Conservation (phyloP, 441 rosid species). For the Populus hybrid region DNA sequence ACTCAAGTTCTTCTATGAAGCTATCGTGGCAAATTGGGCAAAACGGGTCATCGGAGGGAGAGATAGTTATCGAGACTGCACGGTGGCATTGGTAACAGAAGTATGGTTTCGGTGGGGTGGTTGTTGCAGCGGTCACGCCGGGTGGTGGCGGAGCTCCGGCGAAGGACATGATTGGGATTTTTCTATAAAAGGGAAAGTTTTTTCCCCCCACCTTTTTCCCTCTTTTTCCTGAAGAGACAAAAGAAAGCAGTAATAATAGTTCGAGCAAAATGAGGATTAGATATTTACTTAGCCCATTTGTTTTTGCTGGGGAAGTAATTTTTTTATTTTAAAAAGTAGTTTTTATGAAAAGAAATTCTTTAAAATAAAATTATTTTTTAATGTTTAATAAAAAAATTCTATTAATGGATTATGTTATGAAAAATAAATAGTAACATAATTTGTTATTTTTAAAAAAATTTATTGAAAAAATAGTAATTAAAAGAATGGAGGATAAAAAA, state of each 20-base stretch:
- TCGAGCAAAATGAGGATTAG: not conserved
- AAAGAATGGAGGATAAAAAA: too few relatives aligned
- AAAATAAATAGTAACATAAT: too few relatives aligned
- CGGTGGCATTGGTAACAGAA: slow-evolving; percentile 62
- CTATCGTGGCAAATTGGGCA: slow-evolving; percentile 65
- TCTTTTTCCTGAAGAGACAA: not conserved
- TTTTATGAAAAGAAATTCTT: too few relatives aligned
- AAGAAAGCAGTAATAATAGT: too few relatives aligned
- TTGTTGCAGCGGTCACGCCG: slow-evolving; percentile 16
- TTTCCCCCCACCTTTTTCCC: not conserved
- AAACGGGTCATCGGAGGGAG: slow-evolving; percentile 48
- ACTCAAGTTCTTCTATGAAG: slow-evolving; percentile 61
- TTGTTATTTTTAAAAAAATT: rapidly evolving
- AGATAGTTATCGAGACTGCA: slow-evolving; percentile 40
- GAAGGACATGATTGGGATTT: slow-evolving; percentile 32
- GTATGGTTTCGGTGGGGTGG: slow-evolving; percentile 29
- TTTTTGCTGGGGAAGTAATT: not conserved
- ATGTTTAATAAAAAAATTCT: too few relatives aligned
- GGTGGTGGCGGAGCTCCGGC: slow-evolving; percentile 30
- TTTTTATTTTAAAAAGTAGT: not conserved
- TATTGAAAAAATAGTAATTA: too few relatives aligned
- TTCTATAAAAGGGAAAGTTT: not conserved
- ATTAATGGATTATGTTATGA: too few relatives aligned
- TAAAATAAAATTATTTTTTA: too few relatives aligned
- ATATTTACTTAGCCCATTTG: not conserved